These are phyloP conservation scores for Trichoderma simmonsii DNA, from an alignment of 2,329 filamentous ascomycete genomes.

Conservation along the genomic window DNA sequence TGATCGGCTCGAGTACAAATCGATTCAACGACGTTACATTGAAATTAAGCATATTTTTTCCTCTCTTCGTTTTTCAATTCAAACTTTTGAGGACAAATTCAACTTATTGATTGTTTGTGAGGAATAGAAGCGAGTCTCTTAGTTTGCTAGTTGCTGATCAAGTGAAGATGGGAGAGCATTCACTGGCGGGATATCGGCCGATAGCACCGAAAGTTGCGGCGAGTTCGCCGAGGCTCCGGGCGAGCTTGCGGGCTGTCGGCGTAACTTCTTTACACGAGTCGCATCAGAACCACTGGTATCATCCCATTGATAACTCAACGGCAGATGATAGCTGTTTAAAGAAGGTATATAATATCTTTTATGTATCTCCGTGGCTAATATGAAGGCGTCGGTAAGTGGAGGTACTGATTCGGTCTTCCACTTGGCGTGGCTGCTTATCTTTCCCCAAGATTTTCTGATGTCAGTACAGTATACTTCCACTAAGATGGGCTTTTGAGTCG, in stretches of 20 bases:
- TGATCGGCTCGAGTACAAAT: neutral
- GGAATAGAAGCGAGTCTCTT: neutral
- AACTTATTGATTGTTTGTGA: neutral
- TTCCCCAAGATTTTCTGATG: neutral
- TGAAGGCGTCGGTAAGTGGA: neutral
- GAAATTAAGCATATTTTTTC: neutral
- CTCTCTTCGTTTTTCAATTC: neutral
- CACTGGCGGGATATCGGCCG: neutral
- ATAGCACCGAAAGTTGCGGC: neutral
- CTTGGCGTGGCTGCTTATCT: neutral
- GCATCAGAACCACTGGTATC: neutral
- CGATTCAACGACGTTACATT: neutral
- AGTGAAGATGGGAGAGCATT: neutral
- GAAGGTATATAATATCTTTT: neutral
- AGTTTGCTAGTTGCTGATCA: too few species aligned
- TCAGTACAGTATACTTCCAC: neutral
- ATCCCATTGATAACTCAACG: neutral
- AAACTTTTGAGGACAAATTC: neutral
- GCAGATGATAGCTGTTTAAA: neutral
- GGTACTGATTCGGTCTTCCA: neutral
- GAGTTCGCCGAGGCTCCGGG: neutral
- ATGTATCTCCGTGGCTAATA: neutral
- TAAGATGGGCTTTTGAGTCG: neutral
- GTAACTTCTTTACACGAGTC: neutral
- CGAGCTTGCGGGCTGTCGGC: neutral